Conservation (phyloP, 2,329 filamentous ascomycete species). For the Ophiosphaerella korrae region DNA sequence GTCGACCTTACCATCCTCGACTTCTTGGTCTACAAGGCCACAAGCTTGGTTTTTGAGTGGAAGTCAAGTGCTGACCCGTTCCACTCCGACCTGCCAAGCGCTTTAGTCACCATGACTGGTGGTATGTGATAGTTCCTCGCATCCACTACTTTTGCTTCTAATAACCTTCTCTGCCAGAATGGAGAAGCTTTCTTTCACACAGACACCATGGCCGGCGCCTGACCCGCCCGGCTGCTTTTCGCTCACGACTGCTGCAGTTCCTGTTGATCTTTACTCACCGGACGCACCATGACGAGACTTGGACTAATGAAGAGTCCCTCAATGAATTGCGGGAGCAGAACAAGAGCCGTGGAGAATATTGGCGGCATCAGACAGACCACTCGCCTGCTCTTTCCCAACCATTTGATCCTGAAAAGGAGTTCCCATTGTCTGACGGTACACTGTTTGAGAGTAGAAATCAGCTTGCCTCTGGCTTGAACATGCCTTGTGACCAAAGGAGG, state of each 20-base stretch:
- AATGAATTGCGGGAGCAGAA: slow-evolving; percentile 46
- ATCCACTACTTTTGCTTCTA: background rate
- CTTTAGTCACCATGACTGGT: slow-evolving; percentile 40
- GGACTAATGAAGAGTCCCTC: slow-evolving; percentile 45
- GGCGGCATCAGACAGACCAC: slow-evolving; percentile 25
- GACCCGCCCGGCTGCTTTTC: slow-evolving; percentile 52
- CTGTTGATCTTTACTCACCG: slow-evolving; percentile 52
- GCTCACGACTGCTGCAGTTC: slow-evolving; percentile 56
- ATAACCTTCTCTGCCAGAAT: slow-evolving; percentile 37
- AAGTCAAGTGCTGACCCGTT: slow-evolving; percentile 33
- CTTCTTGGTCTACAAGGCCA: slow-evolving; percentile 57
- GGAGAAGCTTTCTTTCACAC: slow-evolving; percentile 51
- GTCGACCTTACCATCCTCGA: slow-evolving; percentile 63
- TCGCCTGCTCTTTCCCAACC: slow-evolving; percentile 24
- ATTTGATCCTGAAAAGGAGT: slow-evolving; percentile 33
- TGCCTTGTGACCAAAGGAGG: slow-evolving; percentile 28
- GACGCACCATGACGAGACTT: slow-evolving; percentile 45
- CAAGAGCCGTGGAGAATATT: slow-evolving; percentile 36
- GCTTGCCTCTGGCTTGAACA: slow-evolving; percentile 31
- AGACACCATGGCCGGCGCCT: slow-evolving; percentile 45
- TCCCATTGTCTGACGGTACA: slow-evolving; percentile 34
- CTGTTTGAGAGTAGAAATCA: slow-evolving; percentile 33
- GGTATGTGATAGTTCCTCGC: slow-evolving; percentile 21
- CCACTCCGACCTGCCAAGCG: slow-evolving; percentile 39
- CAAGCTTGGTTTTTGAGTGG: slow-evolving; percentile 49